phyloP scores from a whole-genome alignment of 2,329 filamentous ascomycete genomes.

The Tothia fuscella region DNA sequence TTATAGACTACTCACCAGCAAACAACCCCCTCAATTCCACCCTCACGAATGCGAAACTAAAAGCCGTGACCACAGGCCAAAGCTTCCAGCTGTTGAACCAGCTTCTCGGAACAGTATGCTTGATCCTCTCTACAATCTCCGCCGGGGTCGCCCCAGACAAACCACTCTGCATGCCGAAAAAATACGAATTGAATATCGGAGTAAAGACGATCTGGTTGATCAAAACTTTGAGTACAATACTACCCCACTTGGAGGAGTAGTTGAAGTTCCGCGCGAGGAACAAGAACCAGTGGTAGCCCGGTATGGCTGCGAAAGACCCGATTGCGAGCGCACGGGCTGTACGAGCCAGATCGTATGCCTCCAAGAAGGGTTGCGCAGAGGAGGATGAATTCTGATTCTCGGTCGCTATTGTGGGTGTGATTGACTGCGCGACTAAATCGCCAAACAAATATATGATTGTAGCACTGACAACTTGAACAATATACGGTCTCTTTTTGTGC shows the following conservation, averaged over 20 bases:
- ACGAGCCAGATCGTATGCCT: conserved; percentile 52
- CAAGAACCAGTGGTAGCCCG: conserved; percentile 72
- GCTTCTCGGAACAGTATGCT: conserved; percentile 63
- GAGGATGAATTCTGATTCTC: conserved; percentile 13
- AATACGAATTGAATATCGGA: conserved; percentile 45
- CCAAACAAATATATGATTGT: conserved; percentile 68
- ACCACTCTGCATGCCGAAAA: conserved; percentile 39
- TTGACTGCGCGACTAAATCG: conserved; percentile 64
- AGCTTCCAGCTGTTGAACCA: conserved; percentile 72
- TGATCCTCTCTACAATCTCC: conserved; percentile 59
- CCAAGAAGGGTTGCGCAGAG: neutral
- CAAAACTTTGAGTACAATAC: conserved; percentile 62
- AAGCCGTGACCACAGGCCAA: conserved; percentile 78
- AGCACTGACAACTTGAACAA: conserved; percentile 66
- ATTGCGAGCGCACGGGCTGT: conserved; percentile 64
- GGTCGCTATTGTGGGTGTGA: conserved; percentile 25
- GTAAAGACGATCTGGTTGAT: conserved; percentile 75
- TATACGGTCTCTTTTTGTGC: conserved; percentile 60
- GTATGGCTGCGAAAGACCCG: conserved; percentile 61
- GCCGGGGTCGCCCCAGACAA: conserved; percentile 47
- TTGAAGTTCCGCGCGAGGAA: conserved; percentile 73
- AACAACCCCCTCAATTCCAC: conserved; percentile 73
- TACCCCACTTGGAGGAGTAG: conserved; percentile 59
- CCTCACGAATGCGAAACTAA: conserved; percentile 75
- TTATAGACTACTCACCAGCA: no score